Evolutionary conservation across 768 basidiomycete genomes (phyloP).

Genomic region (Crucibulum laeve): DNA sequence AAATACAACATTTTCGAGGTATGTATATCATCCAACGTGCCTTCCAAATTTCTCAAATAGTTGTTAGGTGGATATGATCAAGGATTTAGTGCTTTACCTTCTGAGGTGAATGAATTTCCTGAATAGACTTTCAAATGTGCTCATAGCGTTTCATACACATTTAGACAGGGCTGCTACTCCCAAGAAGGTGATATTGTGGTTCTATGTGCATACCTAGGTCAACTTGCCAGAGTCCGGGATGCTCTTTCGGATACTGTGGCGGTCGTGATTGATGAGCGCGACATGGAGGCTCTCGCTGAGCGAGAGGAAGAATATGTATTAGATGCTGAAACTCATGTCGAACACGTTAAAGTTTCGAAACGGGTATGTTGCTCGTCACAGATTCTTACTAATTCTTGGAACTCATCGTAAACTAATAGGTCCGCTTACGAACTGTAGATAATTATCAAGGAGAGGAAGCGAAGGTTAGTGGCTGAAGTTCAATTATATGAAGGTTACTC

Average conservation of each 20-base stretch:
- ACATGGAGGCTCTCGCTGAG: constrained; percentile 55
- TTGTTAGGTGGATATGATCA: constrained; percentile 37
- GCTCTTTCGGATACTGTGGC: constrained; percentile 42
- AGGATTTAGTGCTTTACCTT: constrained; percentile 39
- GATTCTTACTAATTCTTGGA: background rate
- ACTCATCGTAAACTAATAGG: constrained; percentile 26
- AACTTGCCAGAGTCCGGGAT: constrained; percentile 35
- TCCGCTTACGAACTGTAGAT: constrained; percentile 70
- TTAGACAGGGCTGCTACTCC: constrained; percentile 39
- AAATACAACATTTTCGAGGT: constrained; percentile 64
- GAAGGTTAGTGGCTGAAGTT: constrained; percentile 28
- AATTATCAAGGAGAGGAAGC: constrained; percentile 79
- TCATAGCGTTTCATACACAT: background rate
- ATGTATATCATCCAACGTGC: background rate
- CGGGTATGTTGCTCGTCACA: constrained; percentile 43
- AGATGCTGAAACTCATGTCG: constrained; percentile 21
- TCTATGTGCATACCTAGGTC: constrained; percentile 42
- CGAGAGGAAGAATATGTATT: constrained; percentile 38
- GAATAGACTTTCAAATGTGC: background rate
- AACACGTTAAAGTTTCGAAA: constrained; percentile 47
- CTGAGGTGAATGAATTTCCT: constrained; percentile 23
- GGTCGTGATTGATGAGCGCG: constrained; percentile 66
- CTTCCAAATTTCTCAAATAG: background rate
- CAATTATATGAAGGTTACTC: background rate
- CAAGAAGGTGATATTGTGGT: constrained; percentile 45